Percentiles rank a stretch among this genome's conserved stretches.
phyloP scores from a whole-genome alignment of 176 grass and related monocot genomes.

The Aegilops speltoides region DNA sequence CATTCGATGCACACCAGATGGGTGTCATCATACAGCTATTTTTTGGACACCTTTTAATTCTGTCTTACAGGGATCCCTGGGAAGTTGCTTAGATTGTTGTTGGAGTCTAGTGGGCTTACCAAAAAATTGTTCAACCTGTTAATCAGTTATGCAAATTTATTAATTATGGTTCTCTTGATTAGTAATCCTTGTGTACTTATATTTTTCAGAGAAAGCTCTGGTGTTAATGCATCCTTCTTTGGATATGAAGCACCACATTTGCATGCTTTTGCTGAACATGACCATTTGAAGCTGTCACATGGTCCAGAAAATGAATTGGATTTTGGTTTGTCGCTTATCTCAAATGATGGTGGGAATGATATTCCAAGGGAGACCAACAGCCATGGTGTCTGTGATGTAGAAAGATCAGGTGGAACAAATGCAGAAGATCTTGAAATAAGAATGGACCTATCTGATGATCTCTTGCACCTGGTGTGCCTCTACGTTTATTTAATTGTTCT shows the following conservation, averaged over 20 bases:
- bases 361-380: slow-evolving; percentile 23
- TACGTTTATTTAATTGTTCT: background rate
- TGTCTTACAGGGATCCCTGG: background rate
- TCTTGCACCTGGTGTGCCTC: slow-evolving; percentile 72
- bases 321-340: slow-evolving; percentile 39
- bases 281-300: slow-evolving; percentile 19
- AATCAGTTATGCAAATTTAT: background rate
- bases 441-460: slow-evolving; percentile 98
- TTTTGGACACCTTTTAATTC: background rate
- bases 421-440: slow-evolving; percentile 64
- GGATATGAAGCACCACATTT: slow-evolving; percentile 38
- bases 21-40: slow-evolving; percentile 1
- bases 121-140: background rate
- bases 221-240: slow-evolving; percentile 27
- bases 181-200: background rate
- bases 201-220: slow-evolving; percentile 44
- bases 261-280: slow-evolving; percentile 19
- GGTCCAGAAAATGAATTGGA: slow-evolving; percentile 50
- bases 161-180: background rate
- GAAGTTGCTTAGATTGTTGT: background rate
- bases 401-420: slow-evolving; percentile 43
- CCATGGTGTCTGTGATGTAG: slow-evolving; percentile 24
- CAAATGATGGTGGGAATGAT: slow-evolving; percentile 40
- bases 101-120: background rate
- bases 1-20: background rate